A percentile compares a stretch with the other conserved stretches of the same genome.
Evolutionary conservation across 2,329 filamentous ascomycete genomes (phyloP).

Genomic region (Huntiella bhutanensis): DNA sequence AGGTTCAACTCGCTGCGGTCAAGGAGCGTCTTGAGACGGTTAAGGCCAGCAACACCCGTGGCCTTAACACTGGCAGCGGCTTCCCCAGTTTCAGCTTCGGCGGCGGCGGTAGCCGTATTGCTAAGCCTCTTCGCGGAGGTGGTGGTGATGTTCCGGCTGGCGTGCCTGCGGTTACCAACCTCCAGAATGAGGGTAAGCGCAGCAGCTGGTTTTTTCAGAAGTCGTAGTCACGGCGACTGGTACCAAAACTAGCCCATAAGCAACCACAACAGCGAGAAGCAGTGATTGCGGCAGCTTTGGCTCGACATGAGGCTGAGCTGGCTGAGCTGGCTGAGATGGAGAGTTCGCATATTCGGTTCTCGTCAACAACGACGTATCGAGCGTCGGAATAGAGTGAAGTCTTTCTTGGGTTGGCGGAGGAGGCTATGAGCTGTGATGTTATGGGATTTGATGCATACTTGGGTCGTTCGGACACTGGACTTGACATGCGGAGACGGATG

Average conservation of each 20-base stretch:
- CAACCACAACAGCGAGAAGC: not conserved
- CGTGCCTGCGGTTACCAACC: slow-evolving; percentile 37
- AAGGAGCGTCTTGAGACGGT: slow-evolving; percentile 94
- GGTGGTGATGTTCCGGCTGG: slow-evolving; percentile 29
- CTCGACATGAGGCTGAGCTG: not conserved
- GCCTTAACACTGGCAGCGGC: slow-evolving; percentile 45
- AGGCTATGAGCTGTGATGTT: too few relatives aligned
- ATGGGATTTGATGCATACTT: too few relatives aligned
- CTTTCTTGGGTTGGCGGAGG: too few relatives aligned
- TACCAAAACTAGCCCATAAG: slow-evolving; percentile 1
- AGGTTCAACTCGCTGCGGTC: slow-evolving; percentile 87
- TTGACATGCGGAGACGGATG: too few relatives aligned
- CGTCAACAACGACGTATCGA: too few relatives aligned
- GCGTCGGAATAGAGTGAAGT: too few relatives aligned
- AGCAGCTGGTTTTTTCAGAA: slow-evolving; percentile 61
- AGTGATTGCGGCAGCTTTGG: not conserved
- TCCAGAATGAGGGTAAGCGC: slow-evolving; percentile 47
- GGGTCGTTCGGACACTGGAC: too few relatives aligned
- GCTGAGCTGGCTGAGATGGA: too few relatives aligned
- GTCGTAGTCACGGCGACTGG: slow-evolving; percentile 19
- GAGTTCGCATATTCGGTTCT: too few relatives aligned
- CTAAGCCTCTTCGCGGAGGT: slow-evolving; percentile 48
- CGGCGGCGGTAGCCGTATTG: slow-evolving; percentile 44
- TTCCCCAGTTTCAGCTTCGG: slow-evolving; percentile 53
- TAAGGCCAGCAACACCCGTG: slow-evolving; percentile 77